Base-by-base conservation (phyloP, 306 rosid species). In the Lathyrus aphaca region DNA sequence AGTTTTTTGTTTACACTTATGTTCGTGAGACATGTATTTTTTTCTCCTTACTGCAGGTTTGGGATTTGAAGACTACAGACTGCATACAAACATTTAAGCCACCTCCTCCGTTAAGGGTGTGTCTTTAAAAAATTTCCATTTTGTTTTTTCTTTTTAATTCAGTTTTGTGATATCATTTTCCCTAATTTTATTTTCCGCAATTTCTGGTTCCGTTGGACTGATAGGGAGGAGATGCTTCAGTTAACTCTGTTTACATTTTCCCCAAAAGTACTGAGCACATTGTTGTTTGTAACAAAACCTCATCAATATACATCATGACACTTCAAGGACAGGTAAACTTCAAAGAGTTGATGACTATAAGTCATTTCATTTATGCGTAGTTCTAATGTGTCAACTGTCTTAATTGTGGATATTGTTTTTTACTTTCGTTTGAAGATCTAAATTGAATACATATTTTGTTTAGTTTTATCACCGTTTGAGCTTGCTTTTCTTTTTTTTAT, bases 141-240 rank as follows among this genome's bases (percentile, higher is more conserved):
- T 10, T 63, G 44, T 35, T 40, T 71, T 49, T 66, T 19, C 16
- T 71, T 49, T 66, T 19, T 14, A 18, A 6, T 72, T 66, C 29
- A 53, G 37, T 75, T 68, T 44, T 54, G 32, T 64, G 39, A 15
- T 69, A 55, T 40, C 42, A 42, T 55, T 62, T 15, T 55, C 61
- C 43, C 46, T 13, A 30, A 58, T 40, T 75, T 25, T 79, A 13
- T 44, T 48, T 21, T 49, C 12, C 39, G 49, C 83, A 46, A 85
- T 72, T 45, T 49, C 66, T 84, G 58, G 45, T 66, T 78, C 81
- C 72, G 77, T 59, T 82, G 72, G 73, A 49, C 63, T 69, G 5
- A 42, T 65, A 94, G 98, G 99, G 99, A 64, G 97, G 97, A 46
- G 99, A 94, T 78, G 99, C 99, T 63, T 89, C 99, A 5, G 96